Percentiles rank a stretch among this genome's conserved stretches.
Evolutionary conservation across 2,329 filamentous ascomycete genomes (phyloP).

Genomic region (Fusarium pilosicola): DNA sequence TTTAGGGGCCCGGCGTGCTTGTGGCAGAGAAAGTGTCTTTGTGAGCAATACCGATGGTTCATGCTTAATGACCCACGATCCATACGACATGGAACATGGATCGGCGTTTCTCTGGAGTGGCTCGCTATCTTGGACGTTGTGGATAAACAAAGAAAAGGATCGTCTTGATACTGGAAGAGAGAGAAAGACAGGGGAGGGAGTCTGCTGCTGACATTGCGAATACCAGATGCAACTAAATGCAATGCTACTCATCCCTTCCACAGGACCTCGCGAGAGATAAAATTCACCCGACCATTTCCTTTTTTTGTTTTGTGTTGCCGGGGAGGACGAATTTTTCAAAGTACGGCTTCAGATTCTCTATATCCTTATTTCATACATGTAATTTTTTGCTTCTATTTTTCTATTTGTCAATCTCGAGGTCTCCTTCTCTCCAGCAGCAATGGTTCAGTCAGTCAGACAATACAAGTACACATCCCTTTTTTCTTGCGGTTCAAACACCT

Average conservation of each 20-base stretch:
- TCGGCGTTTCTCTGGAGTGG: constrained; percentile 41
- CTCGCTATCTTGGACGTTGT: constrained; percentile 40
- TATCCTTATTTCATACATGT: constrained; percentile 46
- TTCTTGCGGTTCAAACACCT: constrained; percentile 25
- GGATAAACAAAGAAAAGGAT: constrained; percentile 40
- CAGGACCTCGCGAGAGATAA: constrained; percentile 42
- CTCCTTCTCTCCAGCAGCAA: constrained; percentile 43
- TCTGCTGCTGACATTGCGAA: constrained; percentile 27
- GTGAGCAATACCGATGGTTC: constrained; percentile 33
- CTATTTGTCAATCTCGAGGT: constrained; percentile 38
- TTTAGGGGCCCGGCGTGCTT: constrained; percentile 26
- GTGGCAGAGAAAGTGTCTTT: constrained; percentile 31
- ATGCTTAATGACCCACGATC: constrained; percentile 41
- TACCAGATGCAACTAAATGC: constrained; percentile 12
- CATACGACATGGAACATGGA: constrained; percentile 38
- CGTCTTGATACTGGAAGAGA: constrained; percentile 39
- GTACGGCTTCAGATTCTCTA: constrained; percentile 43
- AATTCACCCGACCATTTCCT: constrained; percentile 34
- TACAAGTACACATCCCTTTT: constrained; percentile 38
- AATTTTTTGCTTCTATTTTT: constrained; percentile 39
- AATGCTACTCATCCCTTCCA: constrained; percentile 21
- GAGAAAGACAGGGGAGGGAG: constrained; percentile 36
- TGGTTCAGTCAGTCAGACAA: constrained; percentile 45
- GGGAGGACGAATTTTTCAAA: constrained; percentile 43
- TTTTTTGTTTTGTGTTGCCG: constrained; percentile 37